Percentiles rank a stretch among this genome's conserved stretches.
Conservation (phyloP, 768 basidiomycete genomes). For the Xerocomus brunneocitrinus region DNA sequence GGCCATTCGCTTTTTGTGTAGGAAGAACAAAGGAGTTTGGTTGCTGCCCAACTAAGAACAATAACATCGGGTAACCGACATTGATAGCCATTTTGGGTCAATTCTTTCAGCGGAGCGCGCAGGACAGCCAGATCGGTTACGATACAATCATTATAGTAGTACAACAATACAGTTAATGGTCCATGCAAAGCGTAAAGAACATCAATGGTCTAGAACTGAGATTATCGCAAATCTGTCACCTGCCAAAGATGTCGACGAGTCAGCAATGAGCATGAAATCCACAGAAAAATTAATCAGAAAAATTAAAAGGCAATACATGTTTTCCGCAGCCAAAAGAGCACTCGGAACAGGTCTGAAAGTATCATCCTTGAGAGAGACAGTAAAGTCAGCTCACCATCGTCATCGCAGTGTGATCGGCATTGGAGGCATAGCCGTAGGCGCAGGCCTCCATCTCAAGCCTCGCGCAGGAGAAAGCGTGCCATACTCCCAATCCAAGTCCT, state of each 20-base stretch:
- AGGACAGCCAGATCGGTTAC: neutral
- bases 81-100: conserved; percentile 5
- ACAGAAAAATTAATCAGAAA: conserved; percentile 23
- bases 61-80: conserved; percentile 19
- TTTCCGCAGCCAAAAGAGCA: conserved; percentile 46
- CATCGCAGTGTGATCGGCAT: conserved; percentile 25
- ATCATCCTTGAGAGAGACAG: conserved; percentile 47
- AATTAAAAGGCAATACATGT: conserved; percentile 57
- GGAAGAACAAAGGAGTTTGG: conserved; percentile 22
- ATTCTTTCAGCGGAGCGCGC: neutral
- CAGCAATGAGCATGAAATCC: conserved; percentile 4
- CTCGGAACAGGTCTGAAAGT: conserved; percentile 80
- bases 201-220: neutral
- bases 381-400: conserved; percentile 24
- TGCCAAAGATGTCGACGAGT: conserved; percentile 6
- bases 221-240: neutral
- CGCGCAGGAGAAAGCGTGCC: conserved; percentile 41
- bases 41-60: conserved; percentile 24
- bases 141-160: neutral
- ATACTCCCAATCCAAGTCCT: conserved; percentile 57
- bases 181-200: neutral
- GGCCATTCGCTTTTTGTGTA: conserved; percentile 27
- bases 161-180: neutral
- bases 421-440: conserved; percentile 57
- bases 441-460: conserved; percentile 44